These are phyloP conservation scores for Leptomonas pyrrhocoris DNA, from an alignment of 208 protist species.

Conservation along the genomic window DNA sequence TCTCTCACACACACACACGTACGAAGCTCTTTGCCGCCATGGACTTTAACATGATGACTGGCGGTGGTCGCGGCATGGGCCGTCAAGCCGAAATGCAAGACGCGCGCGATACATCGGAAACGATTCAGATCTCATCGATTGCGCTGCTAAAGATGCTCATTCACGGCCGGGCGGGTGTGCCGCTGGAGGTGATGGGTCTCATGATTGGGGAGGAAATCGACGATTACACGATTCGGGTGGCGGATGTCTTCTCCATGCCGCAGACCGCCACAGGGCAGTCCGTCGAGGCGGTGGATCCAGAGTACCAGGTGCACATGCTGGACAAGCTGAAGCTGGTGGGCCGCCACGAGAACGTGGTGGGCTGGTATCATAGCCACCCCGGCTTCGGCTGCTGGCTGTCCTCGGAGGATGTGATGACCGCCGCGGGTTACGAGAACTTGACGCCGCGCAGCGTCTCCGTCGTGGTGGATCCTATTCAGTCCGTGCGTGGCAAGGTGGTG, in stretches of 20 bases:
- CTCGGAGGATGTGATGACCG: conserved; percentile 99
- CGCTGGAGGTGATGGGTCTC: conserved; percentile 99
- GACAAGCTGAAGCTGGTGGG: conserved; percentile 99
- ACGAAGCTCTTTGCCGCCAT: background rate
- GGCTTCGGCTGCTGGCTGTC: conserved; percentile 99
- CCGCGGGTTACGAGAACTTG: conserved; percentile 97
- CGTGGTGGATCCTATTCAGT: conserved; percentile 99
- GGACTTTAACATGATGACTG: conserved; percentile 27
- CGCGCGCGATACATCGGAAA: conserved; percentile 98
- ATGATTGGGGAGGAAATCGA: conserved; percentile 99
- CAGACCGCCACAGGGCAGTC: conserved; percentile 98
- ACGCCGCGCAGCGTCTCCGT: conserved; percentile 99
- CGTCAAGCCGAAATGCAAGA: conserved; percentile 48
- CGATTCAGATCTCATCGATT: conserved; percentile 99
- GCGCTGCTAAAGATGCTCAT: conserved; percentile 99
- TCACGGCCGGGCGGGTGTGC: conserved; percentile 99
- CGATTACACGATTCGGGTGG: conserved; percentile 99
- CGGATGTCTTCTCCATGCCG: conserved; percentile 99
- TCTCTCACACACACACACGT: too few species aligned
- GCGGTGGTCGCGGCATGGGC: conserved; percentile 26
- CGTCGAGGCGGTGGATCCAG: conserved; percentile 99
- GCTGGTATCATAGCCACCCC: conserved; percentile 99
- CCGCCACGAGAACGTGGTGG: conserved; percentile 99
- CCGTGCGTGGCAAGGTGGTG: conserved; percentile 99
- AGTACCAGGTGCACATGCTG: conserved; percentile 99